Conservation (phyloP, 176 grass and related monocot species). For the Oryza meyeriana region DNA sequence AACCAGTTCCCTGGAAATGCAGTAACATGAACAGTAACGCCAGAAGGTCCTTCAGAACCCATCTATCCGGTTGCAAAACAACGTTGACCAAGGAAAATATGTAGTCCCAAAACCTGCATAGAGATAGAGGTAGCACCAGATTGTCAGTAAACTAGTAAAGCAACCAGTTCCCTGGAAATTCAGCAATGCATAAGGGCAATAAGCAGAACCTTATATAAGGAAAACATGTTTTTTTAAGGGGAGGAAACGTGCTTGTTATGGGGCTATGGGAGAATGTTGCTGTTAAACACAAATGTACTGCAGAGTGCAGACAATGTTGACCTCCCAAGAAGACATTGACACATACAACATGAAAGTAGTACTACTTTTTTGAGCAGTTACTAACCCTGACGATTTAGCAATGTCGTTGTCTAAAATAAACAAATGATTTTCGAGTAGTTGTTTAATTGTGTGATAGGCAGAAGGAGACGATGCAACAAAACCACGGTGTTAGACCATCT, state of each 20-base stretch:
- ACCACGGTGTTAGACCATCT: not conserved
- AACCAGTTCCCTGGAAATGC: constrained; percentile 32
- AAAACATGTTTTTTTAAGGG: no score
- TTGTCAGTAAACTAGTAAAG: not conserved
- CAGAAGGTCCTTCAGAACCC: constrained; percentile 58
- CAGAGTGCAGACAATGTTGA: not conserved
- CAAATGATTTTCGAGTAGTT: not conserved
- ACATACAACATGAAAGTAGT: not conserved
- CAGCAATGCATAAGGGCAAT: not conserved
- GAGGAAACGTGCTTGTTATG: not conserved
- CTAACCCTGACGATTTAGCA: not conserved
- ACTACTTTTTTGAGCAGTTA: not conserved
- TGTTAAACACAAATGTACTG: not conserved
- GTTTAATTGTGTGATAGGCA: not conserved
- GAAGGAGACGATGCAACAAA: not conserved
- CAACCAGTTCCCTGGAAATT: not conserved
- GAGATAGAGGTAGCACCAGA: not conserved
- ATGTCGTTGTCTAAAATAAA: not conserved
- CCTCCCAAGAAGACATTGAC: constrained; percentile 7
- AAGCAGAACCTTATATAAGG: not conserved
- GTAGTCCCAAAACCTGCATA: not conserved
- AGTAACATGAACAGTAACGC: constrained; percentile 42
- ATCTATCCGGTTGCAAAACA: constrained; percentile 1
- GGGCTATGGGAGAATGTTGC: not conserved
- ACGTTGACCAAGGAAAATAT: not conserved